Percentiles rank a stretch among this genome's conserved stretches.
Conservation (phyloP, 768 basidiomycete genomes). For the Mrakia gelida region DNA sequence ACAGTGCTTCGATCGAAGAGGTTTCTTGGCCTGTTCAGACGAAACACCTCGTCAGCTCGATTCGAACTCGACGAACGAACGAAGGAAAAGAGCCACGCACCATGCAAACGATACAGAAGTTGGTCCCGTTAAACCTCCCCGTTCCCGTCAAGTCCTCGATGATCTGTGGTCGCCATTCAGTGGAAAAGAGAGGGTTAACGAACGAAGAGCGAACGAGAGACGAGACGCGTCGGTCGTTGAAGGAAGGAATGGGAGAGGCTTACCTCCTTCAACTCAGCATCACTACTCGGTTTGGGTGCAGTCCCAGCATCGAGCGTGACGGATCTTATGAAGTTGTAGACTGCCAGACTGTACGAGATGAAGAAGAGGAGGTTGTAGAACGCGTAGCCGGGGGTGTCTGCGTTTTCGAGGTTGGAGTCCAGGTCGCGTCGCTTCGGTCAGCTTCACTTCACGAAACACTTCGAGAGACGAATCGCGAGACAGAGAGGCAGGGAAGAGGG, state of each 20-base stretch:
- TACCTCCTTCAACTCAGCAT: conserved; percentile 82
- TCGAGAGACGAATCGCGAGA: no score
- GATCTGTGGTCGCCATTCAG: conserved; percentile 50
- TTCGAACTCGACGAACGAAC: background rate
- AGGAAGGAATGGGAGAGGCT: conserved; percentile 38
- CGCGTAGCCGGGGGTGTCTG: conserved; percentile 72
- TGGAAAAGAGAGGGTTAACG: no score
- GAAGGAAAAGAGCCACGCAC: conserved; percentile 46
- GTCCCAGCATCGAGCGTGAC: conserved; percentile 84
- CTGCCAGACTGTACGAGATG: conserved; percentile 63
- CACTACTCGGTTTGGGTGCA: conserved; percentile 72
- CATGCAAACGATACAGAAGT: conserved; percentile 96
- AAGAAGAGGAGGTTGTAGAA: conserved; percentile 74
- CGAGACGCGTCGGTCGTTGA: background rate
- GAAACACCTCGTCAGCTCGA: background rate
- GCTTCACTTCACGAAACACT: no score
- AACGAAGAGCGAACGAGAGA: no score
- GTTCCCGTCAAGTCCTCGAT: conserved; percentile 86
- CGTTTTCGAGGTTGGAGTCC: no score
- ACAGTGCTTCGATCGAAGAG: conserved; percentile 92
- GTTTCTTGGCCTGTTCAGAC: conserved; percentile 64
- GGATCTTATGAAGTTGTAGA: conserved; percentile 86
- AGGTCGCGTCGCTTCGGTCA: no score
- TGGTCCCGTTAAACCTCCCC: conserved; percentile 87
- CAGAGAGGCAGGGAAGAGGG: background rate